Evolutionary conservation across 2,329 filamentous ascomycete species (phyloP), one percentile per base, ranked within the genome.

Genomic region (Talaromyces sp.): DNA sequence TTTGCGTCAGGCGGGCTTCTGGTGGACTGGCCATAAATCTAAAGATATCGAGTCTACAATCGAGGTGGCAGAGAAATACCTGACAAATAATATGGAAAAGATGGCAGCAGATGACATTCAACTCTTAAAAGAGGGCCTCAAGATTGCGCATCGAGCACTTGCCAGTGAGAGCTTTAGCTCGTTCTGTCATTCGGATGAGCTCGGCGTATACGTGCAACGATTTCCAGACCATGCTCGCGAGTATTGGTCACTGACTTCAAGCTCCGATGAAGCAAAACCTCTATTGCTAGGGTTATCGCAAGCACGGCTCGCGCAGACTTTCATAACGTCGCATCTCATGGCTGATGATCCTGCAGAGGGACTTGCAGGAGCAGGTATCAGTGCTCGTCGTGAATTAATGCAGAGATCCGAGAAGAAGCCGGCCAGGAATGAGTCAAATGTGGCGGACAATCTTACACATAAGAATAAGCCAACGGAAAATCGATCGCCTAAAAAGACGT

Each of bases 1-100:
- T 72, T 76, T 97, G 52, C 87, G 92, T 19, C 90, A 95, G 72
- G 89, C 91, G 7, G 92, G 90, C 58, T 96, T 97, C 72, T 96
- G 94, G 75, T 93, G 91, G 78, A 89, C 89, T 0, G 93, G 93
- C 57, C 93, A 90, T 71, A 86, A 87, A 0, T 76, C 80, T 0
- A 78, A 82, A 7, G 87, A 93, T 64, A 85, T 97, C 3, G 67
- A 76, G 2, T 85, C 82, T 33, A 86, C 90, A 0, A 75, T 95
- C 0, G 82, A 90, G 33, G 88, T 87, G 39, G 89, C 90, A 0
- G 81, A 84, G 60, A 82, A 82, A 41, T 97, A 97, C 70, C 72
- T 96, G 13, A 75, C 78, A 1, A 87, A 90, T 63, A 82, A 86
- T 33, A 82, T 83, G 11, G 82, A 90, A 0, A 78, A 77, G 0